Base-by-base conservation (phyloP, 805 yeast genomes). In the Saturnispora serradocipensis region DNA sequence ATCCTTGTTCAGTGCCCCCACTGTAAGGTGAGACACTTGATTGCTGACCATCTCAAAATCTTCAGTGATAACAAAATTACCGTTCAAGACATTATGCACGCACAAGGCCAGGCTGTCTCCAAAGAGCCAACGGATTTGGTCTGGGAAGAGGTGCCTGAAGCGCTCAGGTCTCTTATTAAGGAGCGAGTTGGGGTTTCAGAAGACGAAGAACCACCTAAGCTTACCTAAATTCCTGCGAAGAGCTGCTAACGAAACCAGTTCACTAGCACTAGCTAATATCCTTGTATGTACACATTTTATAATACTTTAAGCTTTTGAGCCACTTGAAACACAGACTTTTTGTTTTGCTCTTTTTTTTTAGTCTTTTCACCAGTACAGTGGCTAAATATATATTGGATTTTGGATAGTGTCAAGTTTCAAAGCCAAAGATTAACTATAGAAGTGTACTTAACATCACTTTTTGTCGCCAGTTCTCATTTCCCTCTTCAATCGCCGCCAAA, bases 1-100 rank as follows among this genome's bases (percentile, higher is more conserved):
- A 96, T 91, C 3, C 69, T 88, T 48, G 84, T 91, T 24, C 88
- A 88, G 61, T 91, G 98, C 64, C 98, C 98, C 0, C 86, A 89
- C 15, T 91, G 98, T 66, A 76, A 84, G 57, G 83, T 79, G 61
- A 78, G 97, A 57, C 98, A 91, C 64, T 70, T 91, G 62, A 90
- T 91, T 40, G 96, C 97, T 0, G 98, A 91, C 64, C 90, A 85
- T 62, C 68, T 85, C 53, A 83, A 80, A 71, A 86, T 90, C 32
- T 89, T 90, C 62, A 79, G 82, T n/a, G 97, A 90, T 65, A 72
- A 79, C 25, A 73, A 76, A 56, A 76, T 87, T 59, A 88, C 84
- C n/a, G 70, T 90, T 34, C 87, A 88, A 62, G 95, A 90, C 51
- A 82, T 88, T 5, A 64, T 90, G 62, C 73, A 73, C 13, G 82